Percentiles rank a stretch among this genome's conserved stretches.
phyloP scores from a whole-genome alignment of 257 asterid genomes.

The Osmanthus fragrans region DNA sequence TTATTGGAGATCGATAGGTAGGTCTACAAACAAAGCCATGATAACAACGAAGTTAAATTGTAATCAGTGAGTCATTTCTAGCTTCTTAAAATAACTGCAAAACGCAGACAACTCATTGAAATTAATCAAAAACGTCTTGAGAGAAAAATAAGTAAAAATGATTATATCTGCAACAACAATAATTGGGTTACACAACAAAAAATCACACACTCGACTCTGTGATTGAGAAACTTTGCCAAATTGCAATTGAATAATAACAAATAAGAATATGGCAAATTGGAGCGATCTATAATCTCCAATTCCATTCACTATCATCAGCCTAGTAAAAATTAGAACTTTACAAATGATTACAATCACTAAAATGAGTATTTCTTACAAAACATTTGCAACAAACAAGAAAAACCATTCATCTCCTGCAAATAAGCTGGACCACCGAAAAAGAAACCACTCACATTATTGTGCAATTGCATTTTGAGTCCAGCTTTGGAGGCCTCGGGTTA shows the following conservation, averaged over 20 bases:
- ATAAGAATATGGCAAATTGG: constrained; percentile 47
- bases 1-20: no score
- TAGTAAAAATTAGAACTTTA: constrained; percentile 60
- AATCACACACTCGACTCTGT: constrained; percentile 11
- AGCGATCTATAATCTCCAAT: constrained; percentile 29
- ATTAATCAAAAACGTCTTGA: neutral
- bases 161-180: constrained; percentile 30
- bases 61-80: no score
- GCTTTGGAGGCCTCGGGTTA: constrained; percentile 70
- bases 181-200: constrained; percentile 24
- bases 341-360: constrained; percentile 42
- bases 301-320: constrained; percentile 53
- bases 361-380: constrained; percentile 37
- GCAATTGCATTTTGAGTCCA: constrained; percentile 96
- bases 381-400: constrained; percentile 45
- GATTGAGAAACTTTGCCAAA: neutral
- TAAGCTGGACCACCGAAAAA: neutral
- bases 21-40: no score
- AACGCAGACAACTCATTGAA: neutral
- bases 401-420: constrained; percentile 31
- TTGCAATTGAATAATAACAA: constrained; percentile 28
- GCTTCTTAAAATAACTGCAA: neutral
- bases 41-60: no score
- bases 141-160: neutral
- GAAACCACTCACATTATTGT: constrained; percentile 58